Evolutionary conservation across 208 protist species (phyloP).

Genomic region (Dictyostelium gargantuum): DNA sequence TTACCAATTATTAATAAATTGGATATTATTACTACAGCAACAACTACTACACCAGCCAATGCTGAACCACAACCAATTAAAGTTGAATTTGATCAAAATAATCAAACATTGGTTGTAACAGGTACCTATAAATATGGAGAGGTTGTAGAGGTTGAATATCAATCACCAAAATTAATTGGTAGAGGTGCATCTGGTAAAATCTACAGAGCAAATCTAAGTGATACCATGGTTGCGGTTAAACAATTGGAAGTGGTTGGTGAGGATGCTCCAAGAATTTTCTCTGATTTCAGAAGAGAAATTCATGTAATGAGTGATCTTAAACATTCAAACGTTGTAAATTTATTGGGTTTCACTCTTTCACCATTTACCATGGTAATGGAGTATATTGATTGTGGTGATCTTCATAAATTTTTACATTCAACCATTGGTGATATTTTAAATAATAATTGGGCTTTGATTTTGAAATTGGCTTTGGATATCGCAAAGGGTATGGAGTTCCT

Average conservation of each 20-base stretch:
- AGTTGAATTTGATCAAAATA: not conserved
- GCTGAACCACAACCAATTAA: not conserved
- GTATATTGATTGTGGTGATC: conserved; percentile 66
- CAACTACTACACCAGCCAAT: too few relatives aligned
- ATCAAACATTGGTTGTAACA: not conserved
- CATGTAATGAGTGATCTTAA: conserved; percentile 62
- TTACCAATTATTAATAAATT: not conserved
- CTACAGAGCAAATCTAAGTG: not conserved
- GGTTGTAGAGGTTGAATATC: not conserved
- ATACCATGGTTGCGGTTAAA: conserved; percentile 16
- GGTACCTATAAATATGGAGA: not conserved
- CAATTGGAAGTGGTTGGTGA: conserved; percentile 30
- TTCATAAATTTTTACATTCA: conserved; percentile 53
- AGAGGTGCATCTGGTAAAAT: conserved; percentile 48
- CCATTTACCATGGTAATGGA: conserved; percentile 70
- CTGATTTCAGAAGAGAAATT: conserved; percentile 39
- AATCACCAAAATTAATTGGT: conserved; percentile 35
- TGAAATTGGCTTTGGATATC: conserved; percentile 67
- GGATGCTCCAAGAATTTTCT: conserved; percentile 47
- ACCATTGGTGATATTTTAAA: not conserved
- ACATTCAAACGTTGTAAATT: conserved; percentile 67
- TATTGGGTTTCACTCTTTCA: conserved; percentile 42
- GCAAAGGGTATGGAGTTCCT: conserved; percentile 76
- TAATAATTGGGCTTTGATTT: conserved; percentile 24
- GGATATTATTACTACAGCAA: not conserved